Base-by-base conservation (phyloP, 129 eudicot species). In the Sambucus nigra region DNA sequence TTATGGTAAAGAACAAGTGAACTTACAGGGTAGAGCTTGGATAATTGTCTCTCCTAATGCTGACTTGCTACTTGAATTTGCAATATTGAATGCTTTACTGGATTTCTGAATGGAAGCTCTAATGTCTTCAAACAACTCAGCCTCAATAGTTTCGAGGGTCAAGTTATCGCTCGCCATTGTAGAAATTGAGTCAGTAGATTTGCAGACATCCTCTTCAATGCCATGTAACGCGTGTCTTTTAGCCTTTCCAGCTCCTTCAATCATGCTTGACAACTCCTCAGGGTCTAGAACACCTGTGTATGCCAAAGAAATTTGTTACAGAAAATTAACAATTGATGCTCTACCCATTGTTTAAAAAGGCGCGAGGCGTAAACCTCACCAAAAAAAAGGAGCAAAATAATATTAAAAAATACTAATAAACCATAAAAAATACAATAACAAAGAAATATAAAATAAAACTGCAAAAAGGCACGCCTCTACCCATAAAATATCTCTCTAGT, bases 21-120 rank as follows among this genome's bases (percentile, higher is more conserved):
- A 70, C 95, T 86, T 35, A 86, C 96, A 55, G 54, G 71, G 77
- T 48, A 25, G 20, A 48, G 74, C 26, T 67, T 42, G 46, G 16
- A 29, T 40, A 39, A 64, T 78, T 40, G 47, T 56, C 63, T 83
- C 79, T 87, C 88, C 1, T 42, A n/a, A 42, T 16, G 48, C 48
- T 7, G 7, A 4, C 20, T 42, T 42, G 61, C 62, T 29, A 66
- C 63, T 62, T 24, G 72, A 44, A 63, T 28, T 71, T 44, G 67
- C 73, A 1, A 46, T 33, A 39, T 49, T 68, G 47, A 77, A 72
- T 26, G 75, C 25, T 60, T 58, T 71, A 42, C 73, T 76, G 26
- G 88, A 75, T 73, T 77, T 91, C 78, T 91, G 99, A 53, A 91
- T 86, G 18, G 99, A 91, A 68, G 95, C 95, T 74, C 99, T 77